A percentile compares a stretch with the other conserved stretches of the same genome.
Evolutionary conservation across 352 stramenopile species (phyloP).

Genomic region (Phytophthora pistaciae): DNA sequence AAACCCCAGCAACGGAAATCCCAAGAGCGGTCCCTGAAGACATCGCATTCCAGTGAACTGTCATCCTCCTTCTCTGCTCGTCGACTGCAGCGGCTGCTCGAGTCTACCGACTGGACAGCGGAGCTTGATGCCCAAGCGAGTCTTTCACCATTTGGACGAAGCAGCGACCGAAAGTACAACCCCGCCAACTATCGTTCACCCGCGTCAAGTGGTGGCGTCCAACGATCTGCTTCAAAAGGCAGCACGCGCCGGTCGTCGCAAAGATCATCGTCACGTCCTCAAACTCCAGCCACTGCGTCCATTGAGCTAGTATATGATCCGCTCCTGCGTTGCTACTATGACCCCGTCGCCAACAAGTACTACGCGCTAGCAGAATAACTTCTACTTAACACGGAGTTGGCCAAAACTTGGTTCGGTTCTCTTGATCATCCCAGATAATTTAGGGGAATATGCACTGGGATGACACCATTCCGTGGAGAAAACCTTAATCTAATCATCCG

Average conservation of each 20-base stretch:
- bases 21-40: background rate
- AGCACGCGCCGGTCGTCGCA: conserved; percentile 9
- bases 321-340: conserved; percentile 86
- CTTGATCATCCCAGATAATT: conserved; percentile 5
- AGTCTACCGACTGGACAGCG: conserved; percentile 76
- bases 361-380: conserved; percentile 79
- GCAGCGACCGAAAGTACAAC: background rate
- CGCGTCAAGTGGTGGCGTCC: background rate
- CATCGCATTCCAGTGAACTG: conserved; percentile 7
- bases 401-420: background rate
- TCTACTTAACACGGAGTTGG: conserved; percentile 8
- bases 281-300: conserved; percentile 28
- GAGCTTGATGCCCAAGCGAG: conserved; percentile 29
- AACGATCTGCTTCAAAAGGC: background rate
- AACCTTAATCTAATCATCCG: conserved; percentile 28
- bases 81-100: conserved; percentile 65
- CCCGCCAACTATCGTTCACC: background rate
- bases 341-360: conserved; percentile 87
- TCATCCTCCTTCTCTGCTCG: conserved; percentile 50
- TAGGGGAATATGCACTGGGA: background rate
- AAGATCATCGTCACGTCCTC: conserved; percentile 3
- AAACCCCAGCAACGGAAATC: conserved; percentile 1
- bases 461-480: background rate
- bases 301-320: conserved; percentile 89
- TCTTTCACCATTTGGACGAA: background rate